Conservation (phyloP, 2,329 filamentous ascomycete species). For the Fusarium subglutinans region DNA sequence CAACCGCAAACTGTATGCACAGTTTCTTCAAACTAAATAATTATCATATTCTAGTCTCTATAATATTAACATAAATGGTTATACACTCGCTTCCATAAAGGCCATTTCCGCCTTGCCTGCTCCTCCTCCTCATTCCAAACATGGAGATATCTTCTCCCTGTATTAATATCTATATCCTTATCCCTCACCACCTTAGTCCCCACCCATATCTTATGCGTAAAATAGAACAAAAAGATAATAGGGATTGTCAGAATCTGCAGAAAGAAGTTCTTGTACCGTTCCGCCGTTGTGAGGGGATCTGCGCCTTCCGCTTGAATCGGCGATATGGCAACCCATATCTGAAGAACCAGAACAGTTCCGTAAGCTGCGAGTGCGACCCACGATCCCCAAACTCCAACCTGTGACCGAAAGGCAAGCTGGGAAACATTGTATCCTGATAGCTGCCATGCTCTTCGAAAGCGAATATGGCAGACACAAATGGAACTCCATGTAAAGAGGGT, state of each 20-base stretch:
- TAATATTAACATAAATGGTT: constrained; percentile 70
- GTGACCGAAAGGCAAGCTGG: constrained; percentile 82
- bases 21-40: background rate
- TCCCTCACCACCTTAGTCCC: constrained; percentile 72
- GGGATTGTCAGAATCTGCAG: constrained; percentile 74
- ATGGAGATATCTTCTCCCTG: constrained; percentile 85
- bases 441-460: constrained; percentile 83
- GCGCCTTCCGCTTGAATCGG: constrained; percentile 59
- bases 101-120: constrained; percentile 73
- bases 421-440: constrained; percentile 71
- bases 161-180: constrained; percentile 84
- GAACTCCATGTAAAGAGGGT: constrained; percentile 82
- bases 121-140: constrained; percentile 79
- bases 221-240: constrained; percentile 72
- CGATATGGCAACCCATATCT: constrained; percentile 87
- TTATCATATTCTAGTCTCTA: background rate
- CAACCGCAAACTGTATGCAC: background rate
- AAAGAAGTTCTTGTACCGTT: constrained; percentile 72
- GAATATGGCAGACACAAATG: constrained; percentile 88
- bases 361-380: constrained; percentile 85
- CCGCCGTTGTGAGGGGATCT: constrained; percentile 36
- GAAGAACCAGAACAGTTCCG: constrained; percentile 77
- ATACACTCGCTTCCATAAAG: constrained; percentile 78
- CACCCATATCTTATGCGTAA: constrained; percentile 79
- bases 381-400: constrained; percentile 82